These are phyloP conservation scores for Coniella vitis DNA, from an alignment of 2,329 filamentous ascomycete species.

Conservation along the genomic window DNA sequence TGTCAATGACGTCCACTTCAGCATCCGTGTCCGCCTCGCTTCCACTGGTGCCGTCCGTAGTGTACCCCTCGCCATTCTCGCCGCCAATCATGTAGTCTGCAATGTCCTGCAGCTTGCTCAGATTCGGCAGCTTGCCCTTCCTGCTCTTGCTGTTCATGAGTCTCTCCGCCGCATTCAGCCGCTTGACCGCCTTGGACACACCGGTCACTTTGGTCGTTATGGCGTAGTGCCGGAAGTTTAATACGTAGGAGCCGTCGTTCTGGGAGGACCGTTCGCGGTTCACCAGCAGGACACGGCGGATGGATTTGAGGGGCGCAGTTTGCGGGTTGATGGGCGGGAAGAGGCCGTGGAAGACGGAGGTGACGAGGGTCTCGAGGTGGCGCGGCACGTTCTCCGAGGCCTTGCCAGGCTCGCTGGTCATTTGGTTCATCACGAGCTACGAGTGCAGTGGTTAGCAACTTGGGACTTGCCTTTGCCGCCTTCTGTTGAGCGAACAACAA, in stretches of 20 bases:
- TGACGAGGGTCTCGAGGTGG: conserved; percentile 87
- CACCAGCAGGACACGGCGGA: conserved; percentile 81
- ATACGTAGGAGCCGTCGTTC: conserved; percentile 62
- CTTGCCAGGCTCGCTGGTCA: conserved; percentile 58
- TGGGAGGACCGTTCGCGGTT: conserved; percentile 63
- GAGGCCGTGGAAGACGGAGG: conserved; percentile 90
- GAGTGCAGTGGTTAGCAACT: conserved; percentile 21
- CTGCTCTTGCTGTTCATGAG: conserved; percentile 54
- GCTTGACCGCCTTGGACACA: conserved; percentile 74
- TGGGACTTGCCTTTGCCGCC: no score
- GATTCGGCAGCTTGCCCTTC: conserved; percentile 74
- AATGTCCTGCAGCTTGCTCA: conserved; percentile 86
- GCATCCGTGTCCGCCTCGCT: conserved; percentile 92
- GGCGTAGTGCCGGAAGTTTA: conserved; percentile 89
- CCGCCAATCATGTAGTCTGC: conserved; percentile 89
- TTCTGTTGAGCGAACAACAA: neutral
- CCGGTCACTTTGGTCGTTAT: conserved; percentile 86
- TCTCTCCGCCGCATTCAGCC: conserved; percentile 80
- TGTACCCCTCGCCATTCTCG: conserved; percentile 72
- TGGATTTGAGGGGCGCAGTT: conserved; percentile 81
- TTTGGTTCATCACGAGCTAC: conserved; percentile 96
- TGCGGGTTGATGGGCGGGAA: conserved; percentile 95
- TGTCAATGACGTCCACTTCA: conserved; percentile 78
- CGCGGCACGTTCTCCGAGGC: conserved; percentile 70
- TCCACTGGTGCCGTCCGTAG: conserved; percentile 77